These are phyloP conservation scores for Cadophora sp. DNA, from an alignment of 2,329 filamentous ascomycete genomes.

Conservation along the genomic window DNA sequence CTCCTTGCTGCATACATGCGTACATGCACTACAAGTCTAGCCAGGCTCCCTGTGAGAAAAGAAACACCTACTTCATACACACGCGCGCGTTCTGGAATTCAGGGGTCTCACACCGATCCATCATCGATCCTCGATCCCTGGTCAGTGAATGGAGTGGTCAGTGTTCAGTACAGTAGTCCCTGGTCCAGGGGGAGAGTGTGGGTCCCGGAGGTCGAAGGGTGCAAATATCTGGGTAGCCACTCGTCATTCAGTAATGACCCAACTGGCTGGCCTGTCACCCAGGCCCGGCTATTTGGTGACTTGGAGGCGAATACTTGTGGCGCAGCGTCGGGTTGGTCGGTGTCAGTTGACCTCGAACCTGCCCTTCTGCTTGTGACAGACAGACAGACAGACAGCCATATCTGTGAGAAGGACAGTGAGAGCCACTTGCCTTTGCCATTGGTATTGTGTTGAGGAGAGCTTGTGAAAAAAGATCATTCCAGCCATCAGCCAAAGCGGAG, in stretches of 20 bases:
- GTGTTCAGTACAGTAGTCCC: too few relatives aligned
- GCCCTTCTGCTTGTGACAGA: neutral
- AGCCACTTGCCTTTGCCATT: too few relatives aligned
- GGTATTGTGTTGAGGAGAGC: too few relatives aligned
- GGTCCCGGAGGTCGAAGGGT: conserved; percentile 7
- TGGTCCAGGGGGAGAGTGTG: neutral
- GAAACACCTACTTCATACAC: too few relatives aligned
- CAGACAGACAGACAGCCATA: too few relatives aligned
- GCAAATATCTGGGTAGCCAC: neutral
- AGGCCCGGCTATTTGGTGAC: neutral
- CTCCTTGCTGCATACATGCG: too few relatives aligned
- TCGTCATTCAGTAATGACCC: neutral
- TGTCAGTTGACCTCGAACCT: neutral
- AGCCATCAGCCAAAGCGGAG: neutral
- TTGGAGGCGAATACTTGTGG: conserved; percentile 4
- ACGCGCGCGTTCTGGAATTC: conserved; percentile 4
- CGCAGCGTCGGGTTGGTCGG: neutral
- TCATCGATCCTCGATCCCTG: conserved; percentile 1
- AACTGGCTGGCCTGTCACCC: neutral
- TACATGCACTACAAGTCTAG: too few relatives aligned
- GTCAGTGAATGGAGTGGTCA: neutral
- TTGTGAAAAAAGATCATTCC: too few relatives aligned
- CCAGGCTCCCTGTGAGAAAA: too few relatives aligned
- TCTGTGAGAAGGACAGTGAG: too few relatives aligned
- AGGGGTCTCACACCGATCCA: conserved; percentile 11